Conservation (phyloP, 2,329 filamentous ascomycete genomes). For the Penicillium sp. region DNA sequence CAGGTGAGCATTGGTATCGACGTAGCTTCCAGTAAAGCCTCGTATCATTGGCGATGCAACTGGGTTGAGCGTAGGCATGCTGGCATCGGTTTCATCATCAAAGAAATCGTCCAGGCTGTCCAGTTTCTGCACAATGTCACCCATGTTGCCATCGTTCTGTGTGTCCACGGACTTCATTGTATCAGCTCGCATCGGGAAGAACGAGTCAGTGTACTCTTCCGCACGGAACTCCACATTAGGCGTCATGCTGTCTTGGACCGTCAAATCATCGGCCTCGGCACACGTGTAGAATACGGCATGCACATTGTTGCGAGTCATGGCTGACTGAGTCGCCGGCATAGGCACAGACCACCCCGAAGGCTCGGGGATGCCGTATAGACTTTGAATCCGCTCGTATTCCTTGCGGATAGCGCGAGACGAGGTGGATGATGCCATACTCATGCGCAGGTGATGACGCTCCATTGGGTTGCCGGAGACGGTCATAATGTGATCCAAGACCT, state of each 20-base stretch:
- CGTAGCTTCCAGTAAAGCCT: conserved; percentile 60
- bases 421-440: conserved; percentile 88
- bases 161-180: conserved; percentile 90
- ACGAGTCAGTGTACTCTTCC: conserved; percentile 77
- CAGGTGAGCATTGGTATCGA: conserved; percentile 73
- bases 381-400: conserved; percentile 91
- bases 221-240: conserved; percentile 89
- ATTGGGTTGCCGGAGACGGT: conserved; percentile 87
- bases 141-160: conserved; percentile 62
- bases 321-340: conserved; percentile 84
- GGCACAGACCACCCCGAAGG: conserved; percentile 95
- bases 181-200: conserved; percentile 78
- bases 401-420: conserved; percentile 84
- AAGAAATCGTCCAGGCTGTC: conserved; percentile 82
- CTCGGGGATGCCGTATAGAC: conserved; percentile 93
- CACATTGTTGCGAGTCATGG: conserved; percentile 83
- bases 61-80: conserved; percentile 54
- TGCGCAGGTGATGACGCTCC: conserved; percentile 90
- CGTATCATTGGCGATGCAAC: conserved; percentile 38
- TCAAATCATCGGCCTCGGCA: conserved; percentile 63
- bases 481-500: conserved; percentile 93
- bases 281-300: conserved; percentile 96
- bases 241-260: conserved; percentile 62
- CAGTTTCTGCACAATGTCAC: conserved; percentile 76
- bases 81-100: conserved; percentile 59